Evolutionary conservation across 2,329 filamentous ascomycete genomes (phyloP), one percentile per base, ranked within the genome.

Genomic region (Beauveria medogensis): DNA sequence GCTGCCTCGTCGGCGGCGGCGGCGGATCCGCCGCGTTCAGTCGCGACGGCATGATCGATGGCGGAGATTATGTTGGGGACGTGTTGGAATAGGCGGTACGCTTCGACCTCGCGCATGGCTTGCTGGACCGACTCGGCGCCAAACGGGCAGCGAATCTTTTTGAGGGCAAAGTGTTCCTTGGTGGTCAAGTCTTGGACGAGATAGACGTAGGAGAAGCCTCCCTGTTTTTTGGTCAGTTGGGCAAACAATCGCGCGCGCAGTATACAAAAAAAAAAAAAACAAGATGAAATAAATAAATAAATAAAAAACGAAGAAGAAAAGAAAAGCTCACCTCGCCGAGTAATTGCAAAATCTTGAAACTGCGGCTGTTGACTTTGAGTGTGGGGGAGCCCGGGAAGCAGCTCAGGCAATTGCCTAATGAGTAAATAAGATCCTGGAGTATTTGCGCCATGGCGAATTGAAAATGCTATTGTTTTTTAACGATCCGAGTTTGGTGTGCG

Each of bases 141-240:
- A 71, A 99, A 97, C 5, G 94, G 93, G 80, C 94, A 99, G 72
- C 93, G 88, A 74, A 99, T 99, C 82, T 99, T 99, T 77, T 99
- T 99, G 64, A 97, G 86, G 20, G 94, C 94, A 74, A 96, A 93
- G 52, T 96, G 84, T 69, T 93, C 86, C 63, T 90, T 89, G 57
- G 86, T 89, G 59, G 85, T 80, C 53, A 89, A 93, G 74, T 97
- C 92, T 80, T 97, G 90, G 63, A 99, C 94, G 63, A 99, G 90
- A 77, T 99, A 99, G 68, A 99, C 94, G 76, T 97, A 99, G 66
- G 92, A 96, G 80, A 99, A 99, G 70, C 94, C 94, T 72, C 94
- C 94, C 89, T 93, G 61, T 20, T 16, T 18, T 10, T 20, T 18
- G 6, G 26, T 28, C 26, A 28, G 26, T 7, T 28, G 26, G 4